These are phyloP conservation scores for Vaccinium darrowii DNA, from an alignment of 148 eudicot species.

Conservation along the genomic window DNA sequence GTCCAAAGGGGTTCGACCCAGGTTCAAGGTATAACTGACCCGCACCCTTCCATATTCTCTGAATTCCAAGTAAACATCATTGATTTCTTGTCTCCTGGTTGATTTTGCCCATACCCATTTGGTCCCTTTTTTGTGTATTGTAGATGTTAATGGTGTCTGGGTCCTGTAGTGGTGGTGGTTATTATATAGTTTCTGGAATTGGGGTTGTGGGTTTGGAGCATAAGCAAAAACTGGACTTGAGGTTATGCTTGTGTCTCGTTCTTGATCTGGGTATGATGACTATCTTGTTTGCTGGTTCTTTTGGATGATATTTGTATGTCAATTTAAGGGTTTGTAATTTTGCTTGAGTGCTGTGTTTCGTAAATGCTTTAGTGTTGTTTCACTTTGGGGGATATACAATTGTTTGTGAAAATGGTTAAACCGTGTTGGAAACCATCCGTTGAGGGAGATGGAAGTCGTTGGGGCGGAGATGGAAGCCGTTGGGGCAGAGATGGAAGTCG, in stretches of 20 bases:
- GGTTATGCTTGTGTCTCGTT: constrained; percentile 19
- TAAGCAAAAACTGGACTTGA: constrained; percentile 35
- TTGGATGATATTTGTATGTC: constrained; percentile 29
- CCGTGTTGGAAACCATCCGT: constrained; percentile 71
- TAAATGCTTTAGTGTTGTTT: background rate
- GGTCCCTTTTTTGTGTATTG: constrained; percentile 19
- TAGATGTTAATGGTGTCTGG: constrained; percentile 59
- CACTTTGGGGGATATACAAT: background rate
- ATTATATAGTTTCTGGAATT: constrained; percentile 33
- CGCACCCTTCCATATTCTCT: constrained; percentile 57
- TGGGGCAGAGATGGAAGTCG: constrained; percentile 22
- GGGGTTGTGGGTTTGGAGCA: constrained; percentile 39
- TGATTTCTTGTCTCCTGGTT: constrained; percentile 42
- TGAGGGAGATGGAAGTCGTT: constrained; percentile 33
- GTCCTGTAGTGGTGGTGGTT: constrained; percentile 37
- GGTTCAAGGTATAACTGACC: constrained; percentile 68
- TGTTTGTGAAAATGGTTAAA: constrained; percentile 44
- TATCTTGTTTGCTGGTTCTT: constrained; percentile 39
- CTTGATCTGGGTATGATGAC: constrained; percentile 24
- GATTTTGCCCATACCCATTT: constrained; percentile 65
- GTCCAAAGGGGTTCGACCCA: constrained; percentile 42
- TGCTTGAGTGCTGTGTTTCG: background rate
- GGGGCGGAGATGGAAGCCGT: constrained; percentile 32
- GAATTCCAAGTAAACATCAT: constrained; percentile 34
- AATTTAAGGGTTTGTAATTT: background rate